A percentile compares a stretch with the other conserved stretches of the same genome.
Conservation (phyloP, 1,284 basidiomycete species). For the Ceratobasidium theobromae region DNA sequence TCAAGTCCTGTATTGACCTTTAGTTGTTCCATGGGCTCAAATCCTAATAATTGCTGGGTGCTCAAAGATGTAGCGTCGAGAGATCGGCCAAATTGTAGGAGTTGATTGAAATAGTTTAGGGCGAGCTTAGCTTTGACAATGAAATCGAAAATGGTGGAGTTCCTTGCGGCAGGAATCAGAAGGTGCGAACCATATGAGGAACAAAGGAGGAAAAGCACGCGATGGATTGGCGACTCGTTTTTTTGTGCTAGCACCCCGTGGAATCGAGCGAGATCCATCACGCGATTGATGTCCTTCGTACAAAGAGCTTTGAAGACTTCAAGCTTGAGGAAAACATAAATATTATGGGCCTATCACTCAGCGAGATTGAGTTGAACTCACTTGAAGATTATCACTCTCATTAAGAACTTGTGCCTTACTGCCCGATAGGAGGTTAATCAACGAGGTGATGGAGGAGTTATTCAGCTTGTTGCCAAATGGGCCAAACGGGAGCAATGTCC, state of each 20-base stretch:
- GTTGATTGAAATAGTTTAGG: not conserved
- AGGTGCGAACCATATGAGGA: not conserved
- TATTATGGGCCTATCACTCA: too few relatives aligned
- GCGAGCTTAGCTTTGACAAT: not conserved
- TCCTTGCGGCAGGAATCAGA: not conserved
- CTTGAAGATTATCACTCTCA: not conserved
- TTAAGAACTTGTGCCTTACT: not conserved
- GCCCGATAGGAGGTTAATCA: not conserved
- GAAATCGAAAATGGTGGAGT: not conserved
- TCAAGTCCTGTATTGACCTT: not conserved
- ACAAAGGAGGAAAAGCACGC: constrained; percentile 10
- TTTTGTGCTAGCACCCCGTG: too few relatives aligned
- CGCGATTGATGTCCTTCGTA: too few relatives aligned
- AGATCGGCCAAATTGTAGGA: not conserved
- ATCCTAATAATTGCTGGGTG: constrained; percentile 10
- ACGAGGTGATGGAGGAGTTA: not conserved
- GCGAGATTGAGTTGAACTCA: not conserved
- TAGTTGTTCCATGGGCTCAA: constrained; percentile 8
- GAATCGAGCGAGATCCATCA: too few relatives aligned
- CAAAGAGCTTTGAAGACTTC: too few relatives aligned
- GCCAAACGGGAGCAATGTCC: constrained; percentile 40
- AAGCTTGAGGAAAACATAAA: too few relatives aligned
- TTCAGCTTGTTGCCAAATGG: constrained; percentile 37
- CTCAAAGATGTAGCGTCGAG: not conserved
- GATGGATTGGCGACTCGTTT: too few relatives aligned